These are phyloP conservation scores for Rhododendron henanense DNA, from an alignment of 148 eudicot species.

Conservation along the genomic window DNA sequence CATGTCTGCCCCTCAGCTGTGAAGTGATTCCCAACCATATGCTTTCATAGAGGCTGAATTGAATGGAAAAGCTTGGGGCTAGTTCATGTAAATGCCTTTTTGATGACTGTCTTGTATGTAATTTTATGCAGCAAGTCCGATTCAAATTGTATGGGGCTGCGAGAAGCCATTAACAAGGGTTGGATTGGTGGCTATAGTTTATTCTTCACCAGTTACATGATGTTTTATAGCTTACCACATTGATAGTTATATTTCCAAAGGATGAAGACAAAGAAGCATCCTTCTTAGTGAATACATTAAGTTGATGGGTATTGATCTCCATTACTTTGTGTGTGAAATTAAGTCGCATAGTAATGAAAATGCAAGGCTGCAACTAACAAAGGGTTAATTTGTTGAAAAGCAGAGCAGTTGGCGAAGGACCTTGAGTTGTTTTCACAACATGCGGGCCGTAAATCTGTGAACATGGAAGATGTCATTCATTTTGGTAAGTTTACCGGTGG, in stretches of 20 bases:
- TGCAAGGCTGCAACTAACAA: constrained; percentile 14
- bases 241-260: neutral
- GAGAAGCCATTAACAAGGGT: neutral
- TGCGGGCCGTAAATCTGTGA: constrained; percentile 85
- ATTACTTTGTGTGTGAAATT: neutral
- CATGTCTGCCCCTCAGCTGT: neutral
- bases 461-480: constrained; percentile 88
- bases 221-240: neutral
- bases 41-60: neutral
- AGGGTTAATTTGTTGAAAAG: constrained; percentile 19
- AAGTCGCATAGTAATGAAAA: neutral
- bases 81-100: neutral
- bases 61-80: constrained; percentile 1
- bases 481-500: constrained; percentile 46
- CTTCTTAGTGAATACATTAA: neutral
- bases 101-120: neutral
- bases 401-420: constrained; percentile 93
- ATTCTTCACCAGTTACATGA: neutral
- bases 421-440: constrained; percentile 87
- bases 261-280: neutral
- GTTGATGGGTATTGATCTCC: neutral
- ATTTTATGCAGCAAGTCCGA: neutral
- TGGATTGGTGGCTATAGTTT: neutral
- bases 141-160: neutral
- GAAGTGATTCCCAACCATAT: neutral